Evolutionary conservation across 192 early-diverging fungal genomes (phyloP).

Genomic region (Phycomyces blakesleeanus): DNA sequence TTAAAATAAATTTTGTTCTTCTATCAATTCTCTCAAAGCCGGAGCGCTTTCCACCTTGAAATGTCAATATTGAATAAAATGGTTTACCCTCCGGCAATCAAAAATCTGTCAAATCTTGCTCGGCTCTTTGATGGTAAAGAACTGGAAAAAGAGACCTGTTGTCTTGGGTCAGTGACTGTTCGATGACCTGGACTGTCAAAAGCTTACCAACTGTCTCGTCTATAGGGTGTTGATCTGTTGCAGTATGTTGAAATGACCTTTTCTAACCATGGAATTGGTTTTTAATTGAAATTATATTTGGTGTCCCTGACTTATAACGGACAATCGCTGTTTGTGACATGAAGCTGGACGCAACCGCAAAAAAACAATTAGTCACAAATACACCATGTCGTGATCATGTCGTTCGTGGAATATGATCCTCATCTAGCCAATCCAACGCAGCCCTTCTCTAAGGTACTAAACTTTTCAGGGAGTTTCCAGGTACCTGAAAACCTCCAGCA

Average conservation of each 20-base stretch:
- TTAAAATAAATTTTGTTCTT: constrained; percentile 5
- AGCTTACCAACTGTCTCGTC: background rate
- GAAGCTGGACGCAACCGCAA: too few species aligned
- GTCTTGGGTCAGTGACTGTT: background rate
- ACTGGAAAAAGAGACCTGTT: background rate
- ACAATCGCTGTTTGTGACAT: constrained; percentile 1
- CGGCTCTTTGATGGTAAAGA: background rate
- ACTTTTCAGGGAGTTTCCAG: too few species aligned
- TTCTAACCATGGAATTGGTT: background rate
- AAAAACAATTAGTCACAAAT: too few species aligned
- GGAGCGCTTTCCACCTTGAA: constrained; percentile 15
- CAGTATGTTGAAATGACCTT: background rate
- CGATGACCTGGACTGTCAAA: background rate
- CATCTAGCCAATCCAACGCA: too few species aligned
- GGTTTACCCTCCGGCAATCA: constrained; percentile 6
- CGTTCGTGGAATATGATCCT: too few species aligned
- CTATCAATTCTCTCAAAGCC: constrained; percentile 10
- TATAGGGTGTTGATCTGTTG: background rate
- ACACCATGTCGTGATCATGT: too few species aligned
- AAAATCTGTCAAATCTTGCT: background rate
- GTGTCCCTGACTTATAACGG: background rate
- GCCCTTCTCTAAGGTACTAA: too few species aligned
- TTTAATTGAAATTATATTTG: background rate
- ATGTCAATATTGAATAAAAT: too few species aligned
- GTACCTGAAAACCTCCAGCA: too few species aligned